Percentiles rank a stretch among this genome's conserved stretches.
phyloP scores from a whole-genome alignment of 352 stramenopile genomes.

The Globisporangium ultimum region DNA sequence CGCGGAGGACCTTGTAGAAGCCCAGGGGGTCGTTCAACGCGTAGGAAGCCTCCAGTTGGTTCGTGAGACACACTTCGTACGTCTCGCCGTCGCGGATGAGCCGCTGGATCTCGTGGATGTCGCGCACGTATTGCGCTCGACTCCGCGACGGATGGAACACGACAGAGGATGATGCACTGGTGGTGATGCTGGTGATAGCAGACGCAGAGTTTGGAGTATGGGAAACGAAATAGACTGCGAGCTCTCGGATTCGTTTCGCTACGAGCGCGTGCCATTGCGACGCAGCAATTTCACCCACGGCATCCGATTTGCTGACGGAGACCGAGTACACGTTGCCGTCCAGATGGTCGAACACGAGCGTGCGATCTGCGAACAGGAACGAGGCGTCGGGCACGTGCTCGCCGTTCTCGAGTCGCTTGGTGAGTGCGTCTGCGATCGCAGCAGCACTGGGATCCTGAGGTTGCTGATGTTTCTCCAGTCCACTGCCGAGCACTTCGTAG shows the following conservation, averaged over 20 bases:
- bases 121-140: constrained; percentile 74
- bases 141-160: constrained; percentile 60
- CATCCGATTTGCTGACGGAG: constrained; percentile 17
- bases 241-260: neutral
- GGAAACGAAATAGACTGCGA: constrained; percentile 10
- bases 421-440: constrained; percentile 27
- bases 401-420: constrained; percentile 14
- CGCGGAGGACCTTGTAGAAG: constrained; percentile 91
- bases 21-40: constrained; percentile 40
- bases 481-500: constrained; percentile 72
- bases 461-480: constrained; percentile 7
- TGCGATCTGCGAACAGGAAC: constrained; percentile 89
- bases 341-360: constrained; percentile 88
- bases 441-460: constrained; percentile 12
- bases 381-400: constrained; percentile 80
- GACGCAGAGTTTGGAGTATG: constrained; percentile 2
- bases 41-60: constrained; percentile 79
- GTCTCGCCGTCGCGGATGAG: constrained; percentile 92
- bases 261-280: constrained; percentile 6
- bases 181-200: neutral
- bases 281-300: constrained; percentile 20
- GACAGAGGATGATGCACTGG: constrained; percentile 16
- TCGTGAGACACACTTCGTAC: constrained; percentile 97
- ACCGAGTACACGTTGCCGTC: constrained; percentile 78
- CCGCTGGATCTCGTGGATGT: constrained; percentile 87